Evolutionary conservation across 2,329 filamentous ascomycete species (phyloP), one percentile per base, ranked within the genome.

Genomic region (Exophiala viscosa): DNA sequence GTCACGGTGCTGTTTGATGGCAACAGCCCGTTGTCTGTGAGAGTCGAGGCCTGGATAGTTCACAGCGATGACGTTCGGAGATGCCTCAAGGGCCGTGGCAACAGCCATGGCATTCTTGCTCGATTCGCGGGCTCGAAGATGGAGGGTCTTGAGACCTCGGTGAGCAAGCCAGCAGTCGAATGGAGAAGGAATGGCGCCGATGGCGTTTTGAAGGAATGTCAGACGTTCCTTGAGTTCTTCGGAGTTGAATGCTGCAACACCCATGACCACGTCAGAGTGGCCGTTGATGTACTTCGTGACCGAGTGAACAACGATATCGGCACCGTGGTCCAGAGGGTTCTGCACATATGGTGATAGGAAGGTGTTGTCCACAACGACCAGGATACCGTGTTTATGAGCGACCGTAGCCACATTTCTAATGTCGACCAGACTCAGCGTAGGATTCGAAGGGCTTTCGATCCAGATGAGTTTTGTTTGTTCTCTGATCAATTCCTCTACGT

Each of bases 211-310:
- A 35, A 99, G 81, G 79, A 97, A 99, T 46, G 83, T 78, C 17
- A 99, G 82, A 38, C 88, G 84, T 58, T 85, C 76, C 67, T 85
- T 84, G 62, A 99, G 79, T 14, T 83, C 80, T 51, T 90, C 84
- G 28, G 86, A 88, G 80, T 96, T 97, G 81, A 95, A 95, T 45
- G 93, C 93, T 42, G 90, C 92, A 28, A 93, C 87, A 61, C 93
- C 93, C 93, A 99, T 99, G 65, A 97, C 85, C 7, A 99, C 93
- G 70, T 99, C 93, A 1, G 80, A 84, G 76, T 99, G 93, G 45
- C 93, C 93, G 71, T 97, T 97, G 76, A 99, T 97, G 76, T 97
- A 99, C 76, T 99, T 99, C 40, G 93, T 99, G 50, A 99, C 93
- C 50, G 86, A 91, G 79, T 97, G 92, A 39, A 97, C 87, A 62